Evolutionary conservation across 495 filamentous ascomycete species (phyloP), one percentile per base, ranked within the genome.

Genomic region (Lentithecium fluviatile): DNA sequence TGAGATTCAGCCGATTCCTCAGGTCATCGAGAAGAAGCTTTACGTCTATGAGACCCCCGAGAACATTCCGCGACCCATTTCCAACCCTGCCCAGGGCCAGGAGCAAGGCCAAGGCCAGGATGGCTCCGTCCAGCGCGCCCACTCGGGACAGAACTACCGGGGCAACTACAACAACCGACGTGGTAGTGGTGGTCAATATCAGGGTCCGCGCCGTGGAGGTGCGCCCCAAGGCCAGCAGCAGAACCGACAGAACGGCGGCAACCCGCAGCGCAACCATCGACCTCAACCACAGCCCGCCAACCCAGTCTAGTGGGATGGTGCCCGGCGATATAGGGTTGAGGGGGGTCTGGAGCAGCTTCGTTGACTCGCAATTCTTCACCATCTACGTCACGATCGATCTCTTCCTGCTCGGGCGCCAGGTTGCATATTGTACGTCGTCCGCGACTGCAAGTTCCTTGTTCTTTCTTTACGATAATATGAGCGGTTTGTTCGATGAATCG

Each of bases 31-130:
- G 76, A 97, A 97, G 83, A 95, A 88, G 60, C 87, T 99, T 26
- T 97, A 99, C 67, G 94, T 97, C 49, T 97, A 97, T 73, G 94
- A 99, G 60, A 89, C 91, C 29, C 93, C 94, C 0, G 95, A 97
- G 70, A 91, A 79, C 40, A 97, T 99, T 60, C 94, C 94, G 6
- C 83, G 91, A 21, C 94, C 94, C 11, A 80, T 82, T 58, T 74
- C 83, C 62, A 81, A 77, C 46, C 37, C 65, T 10, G 57, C 67
- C 10, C 67, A 56, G 21, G 26, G 48, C 17, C 60, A 58, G 13
- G n/a, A 13, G 21, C 65, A 58, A 38, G 17, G 17, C 0, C 48
- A 67, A 38, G 59, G 60, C 23, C 34, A 55, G 19, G 42, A 24
- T 11, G 57, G 49, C 20, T 46, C 20, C 38, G 20, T 21, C 15